Percentiles rank a stretch among this genome's conserved stretches.
These are phyloP conservation scores for Yamadazyma dushanensis DNA, from an alignment of 1,139 yeast species.

Conservation along the genomic window DNA sequence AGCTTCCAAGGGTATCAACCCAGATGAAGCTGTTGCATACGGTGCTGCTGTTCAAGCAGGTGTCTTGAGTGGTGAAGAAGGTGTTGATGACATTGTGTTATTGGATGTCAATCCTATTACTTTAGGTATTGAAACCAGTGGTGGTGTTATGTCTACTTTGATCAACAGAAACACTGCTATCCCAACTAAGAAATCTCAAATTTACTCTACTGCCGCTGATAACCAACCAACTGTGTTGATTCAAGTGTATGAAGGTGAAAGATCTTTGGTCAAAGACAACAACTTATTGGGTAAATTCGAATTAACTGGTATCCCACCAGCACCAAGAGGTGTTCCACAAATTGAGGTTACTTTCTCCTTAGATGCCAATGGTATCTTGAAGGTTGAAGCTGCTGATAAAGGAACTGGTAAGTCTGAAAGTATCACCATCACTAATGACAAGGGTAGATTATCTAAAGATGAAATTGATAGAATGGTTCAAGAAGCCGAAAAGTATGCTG, in stretches of 20 bases:
- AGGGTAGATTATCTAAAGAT: slow-evolving; percentile 93
- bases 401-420: slow-evolving; percentile 77
- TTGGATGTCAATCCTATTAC: slow-evolving; percentile 52
- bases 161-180: slow-evolving; percentile 50
- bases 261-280: slow-evolving; percentile 49
- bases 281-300: slow-evolving; percentile 48
- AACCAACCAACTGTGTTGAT: slow-evolving; percentile 50
- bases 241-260: slow-evolving; percentile 50
- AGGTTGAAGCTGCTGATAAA: slow-evolving; percentile 47
- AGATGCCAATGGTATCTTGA: slow-evolving; percentile 51
- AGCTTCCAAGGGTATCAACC: slow-evolving; percentile 94
- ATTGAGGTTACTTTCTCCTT: slow-evolving; percentile 48
- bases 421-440: slow-evolving; percentile 93
- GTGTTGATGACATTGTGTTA: slow-evolving; percentile 49
- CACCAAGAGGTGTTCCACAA: slow-evolving; percentile 53
- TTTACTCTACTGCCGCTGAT: slow-evolving; percentile 49
- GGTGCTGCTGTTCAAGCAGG: slow-evolving; percentile 83
- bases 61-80: slow-evolving; percentile 77
- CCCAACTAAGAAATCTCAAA: slow-evolving; percentile 50
- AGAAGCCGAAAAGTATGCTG: slow-evolving; percentile 89
- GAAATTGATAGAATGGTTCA: slow-evolving; percentile 93
- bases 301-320: slow-evolving; percentile 49
- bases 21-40: slow-evolving; percentile 68
- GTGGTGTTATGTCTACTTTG: slow-evolving; percentile 51
- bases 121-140: slow-evolving; percentile 51